Evolutionary conservation across 805 yeast species (phyloP), one percentile per base, ranked within the genome.

Genomic region (Blastobotrys mokoenaii): DNA sequence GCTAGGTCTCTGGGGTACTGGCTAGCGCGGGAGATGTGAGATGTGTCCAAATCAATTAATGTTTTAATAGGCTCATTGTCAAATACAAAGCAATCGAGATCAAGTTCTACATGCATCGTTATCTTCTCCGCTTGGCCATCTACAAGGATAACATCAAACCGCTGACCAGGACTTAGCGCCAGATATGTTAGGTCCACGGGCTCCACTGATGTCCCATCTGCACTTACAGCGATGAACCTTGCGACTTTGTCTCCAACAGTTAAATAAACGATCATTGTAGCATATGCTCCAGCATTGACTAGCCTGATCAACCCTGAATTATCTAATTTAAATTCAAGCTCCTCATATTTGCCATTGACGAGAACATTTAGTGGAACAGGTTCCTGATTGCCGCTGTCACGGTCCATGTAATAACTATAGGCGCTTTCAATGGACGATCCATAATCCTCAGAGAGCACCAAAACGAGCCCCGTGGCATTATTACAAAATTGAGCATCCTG

Each of bases 141-240:
- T 14, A 4, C 27, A n/a, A 87, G 63, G 48, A 84, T 65, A 1
- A 84, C 82, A 34, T 84, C 71, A 58, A 82, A 76, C 58, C 97
- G 71, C 66, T 88, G 96, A 5, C 89, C 96, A n/a, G 83, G 84
- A 0, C 89, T 72, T 2, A 64, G 49, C 8, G 55, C 54, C 1
- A 62, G 43, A 30, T 49, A 48, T 18, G 54, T 53, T 4, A 51
- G 53, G 1, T 29, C 36, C 6, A 48, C 22, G 0, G 61, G 61
- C 40, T 47, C 41, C 8, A 57, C 45, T 3, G 44, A 43, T 2
- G 59, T 54, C 2, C 64, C 57, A 37, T 65, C 69, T 1, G 61
- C 65, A 42, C 65, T 69, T 5, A 65, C 49, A 15, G 61, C 55
- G 20, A 46, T 40, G 32, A 58, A 8, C 27, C 27, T 22, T 22